Base-by-base conservation (phyloP, 164 flowering plant genomes). In the Umbellularia californica region DNA sequence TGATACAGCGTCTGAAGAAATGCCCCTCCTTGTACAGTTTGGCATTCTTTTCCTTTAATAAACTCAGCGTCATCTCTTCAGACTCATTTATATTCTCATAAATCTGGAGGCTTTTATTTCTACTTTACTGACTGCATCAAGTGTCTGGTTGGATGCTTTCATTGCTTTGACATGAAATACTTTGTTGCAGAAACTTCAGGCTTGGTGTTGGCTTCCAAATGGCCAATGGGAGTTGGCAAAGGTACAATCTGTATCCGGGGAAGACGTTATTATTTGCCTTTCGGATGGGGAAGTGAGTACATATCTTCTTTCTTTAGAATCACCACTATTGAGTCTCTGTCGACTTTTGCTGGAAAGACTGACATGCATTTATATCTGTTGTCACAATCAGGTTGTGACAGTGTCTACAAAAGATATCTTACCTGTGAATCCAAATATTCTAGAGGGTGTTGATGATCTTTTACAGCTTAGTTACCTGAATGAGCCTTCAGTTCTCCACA, bases 401-500 rank as follows among this genome's bases (percentile, higher is more conserved):
- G 90, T 87, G 74, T 75, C 83, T 7, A 86, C 79, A 10, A 88
- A 77, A 69, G 86, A 89, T 60, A 79, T 96, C 60, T 78, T 92
- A 71, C 98, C 98, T 72, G 97, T 97, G 70, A 96, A 96, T 80
- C 97, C 98, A 47, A 88, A 88, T 79, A 80, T 92, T 33, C 86
- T 96, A 65, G 92, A 88, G 65, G 97, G 94, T 25, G 88, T 85
- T 50, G 92, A 92, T 85, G 97, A 96, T 84, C 96, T 96, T 70
- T 81, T 85, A 70, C 93, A 87, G 76, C 96, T 96, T 70, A 90
- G 93, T 83, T 96, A 87, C 87, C 84, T 96, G 84, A 96, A 96
- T 82, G 99, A 96, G 78, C 99, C 99, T 60, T 92, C 98, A 50
- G 92, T 96, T 80, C 92, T 96, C 76, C 84, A 92, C 83, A 94